Evolutionary conservation across 805 yeast genomes (phyloP), one percentile per base, ranked within the genome.

Genomic region (Metschnikowia reukaufii): DNA sequence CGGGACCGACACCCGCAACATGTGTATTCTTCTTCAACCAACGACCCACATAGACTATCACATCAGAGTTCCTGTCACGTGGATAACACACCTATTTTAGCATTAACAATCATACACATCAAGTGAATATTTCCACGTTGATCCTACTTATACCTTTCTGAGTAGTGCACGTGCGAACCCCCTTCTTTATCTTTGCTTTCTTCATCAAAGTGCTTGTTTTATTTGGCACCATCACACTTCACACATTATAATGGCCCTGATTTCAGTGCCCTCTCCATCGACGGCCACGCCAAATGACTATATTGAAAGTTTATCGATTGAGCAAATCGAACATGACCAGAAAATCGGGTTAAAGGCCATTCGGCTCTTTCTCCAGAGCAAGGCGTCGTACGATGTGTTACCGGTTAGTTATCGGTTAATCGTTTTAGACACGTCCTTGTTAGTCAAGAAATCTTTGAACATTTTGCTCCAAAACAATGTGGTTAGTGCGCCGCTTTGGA

Each of bases 401-500:
- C 99, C 99, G 2, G 98, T 94, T 30, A 85, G 96, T 17, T 94
- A 92, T 65, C 76, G 97, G 57, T 76, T 94, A 59, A 86, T 94
- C 46, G 98, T 94, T 39, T 80, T 94, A 58, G 99, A 94, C 64
- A 91, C 98, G 1, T 82, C 96, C 5, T 72, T 94, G 39, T 71
- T 89, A 47, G 96, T 94, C 32, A 91, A 92, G 67, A 89, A 92
- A 63, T 87, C 97, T 4, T 74, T 94, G 60, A 90, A 89, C 54
- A 91, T 95, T 23, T 70, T 94, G 50, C 73, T 94, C 43, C 98
- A 94, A 63, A 94, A 94, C 66, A 88, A 88, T 63, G 89, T 94
- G 60, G 97, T 94, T 27, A 85, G 96, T 45, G 98, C 98, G 4
- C 99, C 99, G 2, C 73, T 94, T 43, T 94, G 99, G 99, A 88